Percentiles rank a stretch among this genome's conserved stretches.
Evolutionary conservation across 2,329 filamentous ascomycete genomes (phyloP).

Genomic region (Monosporascus sp.): DNA sequence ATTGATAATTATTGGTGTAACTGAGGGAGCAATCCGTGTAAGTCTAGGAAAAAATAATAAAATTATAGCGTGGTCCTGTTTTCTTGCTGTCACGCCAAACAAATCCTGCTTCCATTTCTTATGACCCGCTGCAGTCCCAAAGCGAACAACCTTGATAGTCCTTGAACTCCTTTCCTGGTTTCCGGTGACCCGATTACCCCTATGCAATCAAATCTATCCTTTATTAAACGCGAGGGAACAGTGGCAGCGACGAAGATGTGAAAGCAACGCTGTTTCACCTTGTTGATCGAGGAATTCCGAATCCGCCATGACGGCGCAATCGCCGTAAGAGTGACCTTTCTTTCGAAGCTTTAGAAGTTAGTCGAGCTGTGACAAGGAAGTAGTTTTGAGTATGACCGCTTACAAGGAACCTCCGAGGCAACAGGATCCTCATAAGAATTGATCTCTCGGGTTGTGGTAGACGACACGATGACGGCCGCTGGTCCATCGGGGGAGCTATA

Average conservation of each 20-base stretch:
- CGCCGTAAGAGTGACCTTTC: slow-evolving; percentile 1
- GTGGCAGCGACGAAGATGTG: background rate
- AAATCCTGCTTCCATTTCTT: no score
- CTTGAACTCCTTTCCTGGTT: background rate
- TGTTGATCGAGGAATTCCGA: background rate
- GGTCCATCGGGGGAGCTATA: slow-evolving; percentile 10
- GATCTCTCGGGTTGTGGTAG: slow-evolving; percentile 10
- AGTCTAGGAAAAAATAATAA: no score
- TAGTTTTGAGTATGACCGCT: background rate
- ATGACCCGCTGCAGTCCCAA: no score
- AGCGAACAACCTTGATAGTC: no score
- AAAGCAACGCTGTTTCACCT: background rate
- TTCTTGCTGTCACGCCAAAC: no score
- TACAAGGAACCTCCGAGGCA: slow-evolving; percentile 16
- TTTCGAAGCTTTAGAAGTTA: background rate
- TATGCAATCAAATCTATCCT: background rate
- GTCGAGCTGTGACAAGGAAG: background rate
- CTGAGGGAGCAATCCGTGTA: no score
- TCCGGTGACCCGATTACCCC: background rate
- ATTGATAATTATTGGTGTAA: no score
- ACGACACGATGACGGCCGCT: slow-evolving; percentile 7
- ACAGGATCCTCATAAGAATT: slow-evolving; percentile 14
- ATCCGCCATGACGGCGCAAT: slow-evolving; percentile 2
- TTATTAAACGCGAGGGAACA: no score
- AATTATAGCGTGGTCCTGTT: no score